Percentiles rank a stretch among this genome's conserved stretches.
Conservation (phyloP, 2,329 filamentous ascomycete species). For the Arachnopeziza araneosa region DNA sequence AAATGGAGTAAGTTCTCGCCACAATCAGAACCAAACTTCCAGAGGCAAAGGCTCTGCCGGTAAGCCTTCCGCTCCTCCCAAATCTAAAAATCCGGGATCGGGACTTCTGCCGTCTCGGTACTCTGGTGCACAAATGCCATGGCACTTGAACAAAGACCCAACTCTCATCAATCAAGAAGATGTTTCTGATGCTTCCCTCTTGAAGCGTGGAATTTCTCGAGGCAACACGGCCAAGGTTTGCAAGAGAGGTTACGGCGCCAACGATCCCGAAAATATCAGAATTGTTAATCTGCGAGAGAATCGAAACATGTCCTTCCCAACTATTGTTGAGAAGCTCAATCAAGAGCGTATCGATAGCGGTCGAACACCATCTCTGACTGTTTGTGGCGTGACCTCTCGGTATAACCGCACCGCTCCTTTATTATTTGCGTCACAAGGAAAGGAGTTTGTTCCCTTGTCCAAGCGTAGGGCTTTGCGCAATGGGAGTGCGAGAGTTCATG, state of each 20-base stretch:
- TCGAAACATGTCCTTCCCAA: constrained; percentile 11
- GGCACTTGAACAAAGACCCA: constrained; percentile 18
- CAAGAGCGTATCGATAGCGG: constrained; percentile 16
- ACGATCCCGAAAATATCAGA: constrained; percentile 29
- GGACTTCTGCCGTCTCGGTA: background rate
- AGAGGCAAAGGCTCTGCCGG: too few species aligned
- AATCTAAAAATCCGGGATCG: background rate
- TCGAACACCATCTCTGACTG: constrained; percentile 15
- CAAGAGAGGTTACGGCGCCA: constrained; percentile 26
- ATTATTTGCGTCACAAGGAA: constrained; percentile 23
- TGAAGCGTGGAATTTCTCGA: constrained; percentile 23
- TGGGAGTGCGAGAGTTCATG: background rate
- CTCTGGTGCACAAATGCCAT: constrained; percentile 2
- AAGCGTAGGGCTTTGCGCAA: constrained; percentile 7
- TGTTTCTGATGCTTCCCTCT: constrained; percentile 20
- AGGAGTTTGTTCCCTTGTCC: constrained; percentile 20
- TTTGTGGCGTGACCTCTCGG: constrained; percentile 21
- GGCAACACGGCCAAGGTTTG: constrained; percentile 12
- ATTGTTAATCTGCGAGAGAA: constrained; percentile 29
- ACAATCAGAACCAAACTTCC: too few species aligned
- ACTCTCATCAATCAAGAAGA: constrained; percentile 8
- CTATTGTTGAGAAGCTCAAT: constrained; percentile 24
- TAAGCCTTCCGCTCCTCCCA: too few species aligned
- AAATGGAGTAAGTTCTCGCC: too few species aligned
- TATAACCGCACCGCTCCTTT: constrained; percentile 30